Evolutionary conservation across 2,329 filamentous ascomycete species (phyloP).

Genomic region (Aureobasidium mangrovei): DNA sequence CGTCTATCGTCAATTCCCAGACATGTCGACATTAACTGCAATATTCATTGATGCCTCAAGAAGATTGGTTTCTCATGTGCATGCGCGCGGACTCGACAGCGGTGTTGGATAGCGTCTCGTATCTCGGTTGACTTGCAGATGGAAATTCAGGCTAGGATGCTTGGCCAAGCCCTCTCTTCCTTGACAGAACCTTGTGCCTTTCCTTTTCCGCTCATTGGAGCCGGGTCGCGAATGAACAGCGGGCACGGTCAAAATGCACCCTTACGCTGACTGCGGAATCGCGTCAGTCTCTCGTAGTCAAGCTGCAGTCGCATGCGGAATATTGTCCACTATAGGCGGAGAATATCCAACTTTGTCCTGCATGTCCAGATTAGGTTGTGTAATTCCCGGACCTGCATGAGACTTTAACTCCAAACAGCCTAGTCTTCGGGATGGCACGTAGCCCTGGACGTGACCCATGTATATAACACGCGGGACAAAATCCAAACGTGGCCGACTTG

Average conservation of each 20-base stretch:
- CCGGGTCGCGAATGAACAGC: not conserved
- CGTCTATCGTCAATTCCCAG: too few relatives aligned
- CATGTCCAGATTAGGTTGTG: slow-evolving; percentile 5
- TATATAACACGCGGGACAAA: not conserved
- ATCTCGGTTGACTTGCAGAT: not conserved
- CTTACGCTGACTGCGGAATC: not conserved
- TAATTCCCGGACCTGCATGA: slow-evolving; percentile 11
- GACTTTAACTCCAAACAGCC: not conserved
- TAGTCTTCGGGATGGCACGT: not conserved
- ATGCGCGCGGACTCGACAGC: too few relatives aligned
- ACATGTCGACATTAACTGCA: not conserved
- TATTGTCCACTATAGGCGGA: not conserved
- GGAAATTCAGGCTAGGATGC: not conserved
- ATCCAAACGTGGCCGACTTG: too few relatives aligned
- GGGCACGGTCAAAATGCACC: not conserved
- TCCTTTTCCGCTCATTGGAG: not conserved
- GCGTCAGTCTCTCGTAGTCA: not conserved
- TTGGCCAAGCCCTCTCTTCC: not conserved
- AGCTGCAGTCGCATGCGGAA: not conserved
- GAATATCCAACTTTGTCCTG: not conserved
- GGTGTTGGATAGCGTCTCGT: too few relatives aligned
- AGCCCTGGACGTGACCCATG: not conserved
- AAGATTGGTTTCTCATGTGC: too few relatives aligned
- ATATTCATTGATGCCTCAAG: not conserved
- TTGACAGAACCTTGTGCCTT: not conserved